Percentiles rank a stretch among this genome's conserved stretches.
These are phyloP conservation scores for Trypanosoma mega DNA, from an alignment of 208 protist genomes.

Conservation along the genomic window DNA sequence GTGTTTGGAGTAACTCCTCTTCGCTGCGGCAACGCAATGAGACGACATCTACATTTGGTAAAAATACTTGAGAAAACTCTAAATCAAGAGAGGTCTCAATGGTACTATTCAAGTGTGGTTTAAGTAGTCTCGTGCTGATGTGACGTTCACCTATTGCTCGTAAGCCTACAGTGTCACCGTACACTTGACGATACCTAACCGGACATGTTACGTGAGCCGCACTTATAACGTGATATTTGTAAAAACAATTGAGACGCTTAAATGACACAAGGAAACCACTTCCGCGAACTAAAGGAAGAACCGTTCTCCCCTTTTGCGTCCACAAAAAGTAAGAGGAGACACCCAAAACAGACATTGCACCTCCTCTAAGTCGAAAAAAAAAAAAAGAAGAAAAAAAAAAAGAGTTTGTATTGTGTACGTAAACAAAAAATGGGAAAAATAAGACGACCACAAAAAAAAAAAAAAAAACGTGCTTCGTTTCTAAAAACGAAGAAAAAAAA, in stretches of 20 bases:
- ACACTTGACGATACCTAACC: slow-evolving; percentile 57
- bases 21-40: slow-evolving; percentile 57
- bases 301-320: slow-evolving; percentile 85
- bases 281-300: slow-evolving; percentile 79
- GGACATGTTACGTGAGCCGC: slow-evolving; percentile 84
- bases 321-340: slow-evolving; percentile 89
- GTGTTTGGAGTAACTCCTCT: slow-evolving; percentile 27
- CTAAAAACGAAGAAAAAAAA: slow-evolving; percentile 1
- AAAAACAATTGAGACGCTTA: slow-evolving; percentile 66
- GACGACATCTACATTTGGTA: slow-evolving; percentile 77
- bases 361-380: slow-evolving; percentile 20
- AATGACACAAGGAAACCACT: slow-evolving; percentile 82
- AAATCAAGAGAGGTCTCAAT: slow-evolving; percentile 46
- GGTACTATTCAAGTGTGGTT: slow-evolving; percentile 30
- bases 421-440: slow-evolving; percentile 4
- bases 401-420: not conserved
- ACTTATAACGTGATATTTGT: slow-evolving; percentile 79
- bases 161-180: slow-evolving; percentile 66
- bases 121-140: slow-evolving; percentile 66
- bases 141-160: slow-evolving; percentile 87
- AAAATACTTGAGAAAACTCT: slow-evolving; percentile 57
- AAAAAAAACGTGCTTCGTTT: not conserved
- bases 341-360: slow-evolving; percentile 63
- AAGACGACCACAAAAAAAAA: slow-evolving; percentile 10
- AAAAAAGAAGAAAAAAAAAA: slow-evolving; percentile 19